Conservation (phyloP, 2,329 filamentous ascomycete genomes). For the Pseudogymnoascus sp. region DNA sequence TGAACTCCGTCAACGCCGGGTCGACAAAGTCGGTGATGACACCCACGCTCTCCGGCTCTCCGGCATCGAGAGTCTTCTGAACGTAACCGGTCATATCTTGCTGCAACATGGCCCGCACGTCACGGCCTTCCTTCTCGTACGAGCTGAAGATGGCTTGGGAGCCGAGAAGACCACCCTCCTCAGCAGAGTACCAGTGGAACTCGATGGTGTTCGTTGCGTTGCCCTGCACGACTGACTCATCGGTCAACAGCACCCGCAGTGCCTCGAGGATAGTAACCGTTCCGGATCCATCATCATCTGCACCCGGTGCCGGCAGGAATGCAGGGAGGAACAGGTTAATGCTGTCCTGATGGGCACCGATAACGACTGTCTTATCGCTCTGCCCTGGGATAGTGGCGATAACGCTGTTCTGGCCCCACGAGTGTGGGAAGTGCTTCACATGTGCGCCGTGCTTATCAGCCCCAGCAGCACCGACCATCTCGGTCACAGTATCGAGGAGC, state of each 20-base stretch:
- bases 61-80: slow-evolving; percentile 72
- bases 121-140: slow-evolving; percentile 64
- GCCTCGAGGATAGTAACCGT: slow-evolving; percentile 93
- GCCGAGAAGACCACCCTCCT: slow-evolving; percentile 79
- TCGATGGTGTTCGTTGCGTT: slow-evolving; percentile 79
- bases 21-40: slow-evolving; percentile 93
- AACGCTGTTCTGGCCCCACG: slow-evolving; percentile 84
- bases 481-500: slow-evolving; percentile 67
- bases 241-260: slow-evolving; percentile 68
- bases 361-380: slow-evolving; percentile 74
- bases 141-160: slow-evolving; percentile 81
- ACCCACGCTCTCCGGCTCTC: slow-evolving; percentile 75
- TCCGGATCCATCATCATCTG: slow-evolving; percentile 91
- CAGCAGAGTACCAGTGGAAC: slow-evolving; percentile 93
- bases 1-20: slow-evolving; percentile 71
- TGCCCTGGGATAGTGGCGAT: slow-evolving; percentile 86
- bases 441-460: slow-evolving; percentile 58
- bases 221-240: slow-evolving; percentile 60
- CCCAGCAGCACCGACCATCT: slow-evolving; percentile 62
- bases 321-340: slow-evolving; percentile 89
- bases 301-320: slow-evolving; percentile 75
- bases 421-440: slow-evolving; percentile 67
- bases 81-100: slow-evolving; percentile 96
- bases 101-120: slow-evolving; percentile 94
- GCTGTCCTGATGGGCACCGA: slow-evolving; percentile 90